Evolutionary conservation across 371 early-diverging fungal genomes (phyloP).

Genomic region (Dinochytrium kinnereticum): DNA sequence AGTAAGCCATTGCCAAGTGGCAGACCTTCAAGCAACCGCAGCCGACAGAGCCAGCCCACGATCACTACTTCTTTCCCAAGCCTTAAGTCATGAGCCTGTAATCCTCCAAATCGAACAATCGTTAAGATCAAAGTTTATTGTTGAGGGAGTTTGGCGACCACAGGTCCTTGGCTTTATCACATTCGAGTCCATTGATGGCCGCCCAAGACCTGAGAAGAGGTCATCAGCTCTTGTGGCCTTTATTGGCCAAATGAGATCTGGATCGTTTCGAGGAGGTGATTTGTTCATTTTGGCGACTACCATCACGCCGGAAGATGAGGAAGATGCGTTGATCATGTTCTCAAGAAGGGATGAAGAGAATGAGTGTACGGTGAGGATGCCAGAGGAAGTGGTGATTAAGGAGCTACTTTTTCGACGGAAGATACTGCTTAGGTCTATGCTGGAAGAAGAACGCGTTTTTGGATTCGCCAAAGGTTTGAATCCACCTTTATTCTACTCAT

Average conservation of each 20-base stretch:
- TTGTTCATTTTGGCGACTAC: conserved; percentile 16
- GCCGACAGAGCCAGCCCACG: too few relatives aligned
- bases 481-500: background rate
- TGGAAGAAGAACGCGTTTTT: conserved; percentile 8
- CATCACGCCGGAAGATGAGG: conserved; percentile 12
- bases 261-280: background rate
- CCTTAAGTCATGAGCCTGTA: background rate
- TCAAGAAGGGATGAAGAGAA: background rate
- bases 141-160: conserved; percentile 15
- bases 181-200: background rate
- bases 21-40: too few relatives aligned
- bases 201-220: background rate
- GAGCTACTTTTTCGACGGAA: conserved; percentile 14
- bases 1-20: background rate
- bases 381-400: background rate
- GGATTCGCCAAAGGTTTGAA: conserved; percentile 20
- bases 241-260: conserved; percentile 11
- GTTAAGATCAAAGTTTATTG: background rate
- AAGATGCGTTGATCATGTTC: background rate
- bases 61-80: background rate
- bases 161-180: conserved; percentile 19
- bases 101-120: background rate
- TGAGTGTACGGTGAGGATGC: background rate
- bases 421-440: background rate
- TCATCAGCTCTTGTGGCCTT: conserved; percentile 6